A percentile compares a stretch with the other conserved stretches of the same genome.
These are phyloP conservation scores for Cicer chorassanicum DNA, from an alignment of 306 rosid genomes.

Conservation along the genomic window DNA sequence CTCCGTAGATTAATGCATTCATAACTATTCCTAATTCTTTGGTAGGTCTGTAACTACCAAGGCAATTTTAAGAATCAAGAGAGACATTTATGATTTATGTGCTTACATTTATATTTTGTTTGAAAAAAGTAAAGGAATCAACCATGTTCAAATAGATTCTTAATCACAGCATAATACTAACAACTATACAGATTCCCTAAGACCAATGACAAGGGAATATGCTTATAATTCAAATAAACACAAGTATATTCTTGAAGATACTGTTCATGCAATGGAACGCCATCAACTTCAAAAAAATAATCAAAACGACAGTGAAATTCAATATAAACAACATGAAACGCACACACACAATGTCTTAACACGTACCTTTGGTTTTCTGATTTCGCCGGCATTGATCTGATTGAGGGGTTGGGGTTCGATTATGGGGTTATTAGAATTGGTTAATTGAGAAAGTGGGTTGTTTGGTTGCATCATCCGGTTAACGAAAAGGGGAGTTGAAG, in stretches of 20 bases:
- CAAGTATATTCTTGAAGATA: constrained; percentile 18
- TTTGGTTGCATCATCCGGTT: constrained; percentile 27
- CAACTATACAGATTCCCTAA: constrained; percentile 7
- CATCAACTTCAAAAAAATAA: neutral
- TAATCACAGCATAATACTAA: constrained; percentile 12
- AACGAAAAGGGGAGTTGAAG: constrained; percentile 34
- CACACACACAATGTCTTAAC: constrained; percentile 6
- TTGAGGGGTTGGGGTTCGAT: constrained; percentile 44
- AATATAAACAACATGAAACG: neutral
- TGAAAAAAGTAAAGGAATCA: neutral
- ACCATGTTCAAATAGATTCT: constrained; percentile 6
- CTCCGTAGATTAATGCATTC: neutral
- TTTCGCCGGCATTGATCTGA: constrained; percentile 50
- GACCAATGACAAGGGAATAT: constrained; percentile 10
- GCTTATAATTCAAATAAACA: constrained; percentile 12
- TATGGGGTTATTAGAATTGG: constrained; percentile 40
- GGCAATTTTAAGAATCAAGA: no score
- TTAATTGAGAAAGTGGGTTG: constrained; percentile 34
- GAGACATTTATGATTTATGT: no score
- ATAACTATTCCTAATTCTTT: no score
- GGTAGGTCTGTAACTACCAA: no score
- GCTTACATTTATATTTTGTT: neutral
- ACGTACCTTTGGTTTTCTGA: constrained; percentile 62
- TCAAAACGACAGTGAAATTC: neutral
- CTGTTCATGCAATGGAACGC: constrained; percentile 7